Evolutionary conservation across 1,284 basidiomycete species (phyloP).

Genomic region (Cutaneotrichosporon mucoides): DNA sequence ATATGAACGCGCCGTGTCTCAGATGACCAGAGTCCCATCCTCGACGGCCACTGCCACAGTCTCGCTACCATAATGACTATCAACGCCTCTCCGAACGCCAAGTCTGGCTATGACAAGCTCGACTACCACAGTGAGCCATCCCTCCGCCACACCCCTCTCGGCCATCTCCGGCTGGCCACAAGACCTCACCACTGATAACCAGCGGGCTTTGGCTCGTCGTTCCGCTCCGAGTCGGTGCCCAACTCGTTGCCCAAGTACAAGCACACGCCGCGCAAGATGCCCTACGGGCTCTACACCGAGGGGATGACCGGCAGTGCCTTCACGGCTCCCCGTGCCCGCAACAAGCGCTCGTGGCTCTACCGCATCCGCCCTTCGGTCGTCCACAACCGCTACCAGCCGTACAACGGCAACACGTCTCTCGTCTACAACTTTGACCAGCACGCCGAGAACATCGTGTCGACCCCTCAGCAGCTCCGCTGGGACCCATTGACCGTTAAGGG

Average conservation of each 20-base stretch:
- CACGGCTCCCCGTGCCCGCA: conserved; percentile 56
- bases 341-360: conserved; percentile 52
- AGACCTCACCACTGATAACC: neutral
- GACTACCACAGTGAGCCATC: conserved; percentile 6
- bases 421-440: conserved; percentile 7
- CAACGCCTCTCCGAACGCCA: neutral
- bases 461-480: conserved; percentile 64
- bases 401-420: conserved; percentile 6
- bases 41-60: no score
- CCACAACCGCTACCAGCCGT: conserved; percentile 44
- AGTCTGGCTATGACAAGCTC: conserved; percentile 6
- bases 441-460: conserved; percentile 34
- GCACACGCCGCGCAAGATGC: conserved; percentile 61
- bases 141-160: no score
- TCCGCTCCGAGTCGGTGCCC: conserved; percentile 16
- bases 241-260: conserved; percentile 55
- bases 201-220: conserved; percentile 16
- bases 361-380: conserved; percentile 60
- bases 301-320: conserved; percentile 59
- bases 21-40: no score
- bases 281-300: conserved; percentile 62
- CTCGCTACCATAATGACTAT: neutral
- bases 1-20: no score
- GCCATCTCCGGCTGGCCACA: neutral
- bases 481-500: conserved; percentile 52